Evolutionary conservation across 148 eudicot species (phyloP).

Genomic region (Camellia sinensis): DNA sequence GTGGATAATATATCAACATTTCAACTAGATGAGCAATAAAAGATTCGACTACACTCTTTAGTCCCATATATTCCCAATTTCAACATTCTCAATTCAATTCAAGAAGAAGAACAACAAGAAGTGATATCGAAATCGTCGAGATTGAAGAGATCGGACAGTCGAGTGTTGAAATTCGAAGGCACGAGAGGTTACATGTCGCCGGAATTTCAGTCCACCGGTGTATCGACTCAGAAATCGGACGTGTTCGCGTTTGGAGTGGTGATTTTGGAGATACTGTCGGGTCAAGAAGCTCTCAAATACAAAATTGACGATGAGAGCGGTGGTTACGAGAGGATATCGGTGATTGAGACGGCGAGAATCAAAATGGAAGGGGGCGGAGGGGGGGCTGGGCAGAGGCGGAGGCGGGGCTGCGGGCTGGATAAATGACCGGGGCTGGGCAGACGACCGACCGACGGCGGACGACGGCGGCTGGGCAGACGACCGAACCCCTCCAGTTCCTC

Average conservation of each 20-base stretch:
- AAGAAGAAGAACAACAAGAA: not conserved
- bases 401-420: no score
- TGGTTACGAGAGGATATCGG: conserved; percentile 39
- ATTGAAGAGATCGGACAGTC: not conserved
- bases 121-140: not conserved
- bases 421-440: no score
- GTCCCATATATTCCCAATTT: no score
- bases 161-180: conserved; percentile 36
- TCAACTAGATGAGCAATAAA: no score
- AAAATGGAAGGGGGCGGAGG: conserved; percentile 40
- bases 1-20: no score
- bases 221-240: conserved; percentile 58
- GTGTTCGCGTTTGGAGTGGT: conserved; percentile 79
- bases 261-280: conserved; percentile 61
- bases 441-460: no score
- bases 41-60: no score
- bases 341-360: conserved; percentile 53
- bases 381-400: no score
- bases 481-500: no score
- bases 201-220: conserved; percentile 53
- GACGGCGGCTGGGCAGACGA: no score
- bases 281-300: conserved; percentile 61
- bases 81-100: no score
- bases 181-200: conserved; percentile 81
- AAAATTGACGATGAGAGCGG: conserved; percentile 38